Base-by-base conservation (phyloP, 805 yeast genomes). In the Wickerhamiella australiensis region DNA sequence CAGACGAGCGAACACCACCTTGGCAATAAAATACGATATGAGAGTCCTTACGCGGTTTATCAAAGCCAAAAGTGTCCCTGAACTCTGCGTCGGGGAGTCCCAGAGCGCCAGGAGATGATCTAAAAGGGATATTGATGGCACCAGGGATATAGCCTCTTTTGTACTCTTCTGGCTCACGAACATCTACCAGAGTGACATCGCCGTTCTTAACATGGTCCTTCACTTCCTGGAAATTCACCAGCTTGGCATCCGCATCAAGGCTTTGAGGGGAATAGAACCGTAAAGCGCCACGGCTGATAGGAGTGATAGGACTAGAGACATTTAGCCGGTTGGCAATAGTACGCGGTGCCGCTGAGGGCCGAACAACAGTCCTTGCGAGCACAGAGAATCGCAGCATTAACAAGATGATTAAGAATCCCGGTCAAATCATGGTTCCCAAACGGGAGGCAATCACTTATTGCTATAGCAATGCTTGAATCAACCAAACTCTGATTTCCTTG, bases 61-160 rank as follows among this genome's bases (percentile, higher is more conserved):
- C 72, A 60, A 87, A 80, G 12, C 94, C 90, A 68, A 88, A 86
- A 43, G 77, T 71, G 33, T 82, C 84, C 59, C 78, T 74, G 60
- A 92, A 90, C 56, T 85, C 95, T 49, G 84, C 94, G 5, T 75
- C 73, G 1, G 80, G 66, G 46, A 90, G 74, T 45, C 85, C 86
- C 53, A 90, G 72, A 0, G 97, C 97, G 18, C 95, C 95, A 0
- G 97, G 97, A 11, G 88, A 77, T 3, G 92, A 78, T 61, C 86
- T 86, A 68, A 79, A 81, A 17, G 98, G 97, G 51, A 90, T 75
- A 62, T 92, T 92, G 50, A 88, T 66, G 5, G 97, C 81, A 12
- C 77, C 75, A 25, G 96, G 96, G 57, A 90, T 82, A 61, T 76
- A 79, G 40, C 95, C 95, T 44, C 70, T 77, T 35, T 68, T 68